Evolutionary conservation across 1,139 yeast genomes (phyloP).

Genomic region (Arxiozyma slooffiae): DNA sequence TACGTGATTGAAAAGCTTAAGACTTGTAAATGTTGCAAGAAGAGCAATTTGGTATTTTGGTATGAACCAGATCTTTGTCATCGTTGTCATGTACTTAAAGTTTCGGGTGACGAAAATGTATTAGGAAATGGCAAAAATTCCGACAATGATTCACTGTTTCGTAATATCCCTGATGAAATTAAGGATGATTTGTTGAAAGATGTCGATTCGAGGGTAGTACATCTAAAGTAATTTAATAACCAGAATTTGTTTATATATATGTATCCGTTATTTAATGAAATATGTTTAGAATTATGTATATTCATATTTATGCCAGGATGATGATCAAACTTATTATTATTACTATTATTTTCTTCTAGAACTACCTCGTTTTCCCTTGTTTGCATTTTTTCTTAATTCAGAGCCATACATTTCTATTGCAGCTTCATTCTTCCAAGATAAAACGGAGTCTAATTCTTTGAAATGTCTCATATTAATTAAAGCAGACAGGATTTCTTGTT

Average conservation of each 20-base stretch:
- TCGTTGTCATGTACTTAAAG: constrained; percentile 12
- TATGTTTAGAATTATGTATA: neutral
- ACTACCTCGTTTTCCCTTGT: constrained; percentile 14
- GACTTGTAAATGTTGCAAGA: constrained; percentile 12
- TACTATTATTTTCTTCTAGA: constrained; percentile 5
- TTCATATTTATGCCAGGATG: neutral
- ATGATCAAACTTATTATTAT: constrained; percentile 1
- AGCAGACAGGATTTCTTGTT: constrained; percentile 21
- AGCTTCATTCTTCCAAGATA: constrained; percentile 22
- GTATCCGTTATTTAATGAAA: neutral
- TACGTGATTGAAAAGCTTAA: constrained; percentile 1
- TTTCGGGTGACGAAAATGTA: neutral
- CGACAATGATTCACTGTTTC: too few relatives aligned
- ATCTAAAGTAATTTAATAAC: neutral
- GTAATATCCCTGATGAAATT: neutral
- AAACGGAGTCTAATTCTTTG: constrained; percentile 17
- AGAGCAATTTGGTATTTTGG: constrained; percentile 15
- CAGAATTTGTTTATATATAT: neutral
- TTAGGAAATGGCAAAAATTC: neutral
- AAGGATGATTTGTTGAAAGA: neutral
- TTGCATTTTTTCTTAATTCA: constrained; percentile 21
- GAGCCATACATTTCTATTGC: constrained; percentile 20
- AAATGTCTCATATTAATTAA: constrained; percentile 19
- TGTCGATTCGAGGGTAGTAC: neutral
- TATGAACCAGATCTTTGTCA: constrained; percentile 14